Evolutionary conservation across 768 basidiomycete genomes (phyloP).

Genomic region (Sutorius australiensis): DNA sequence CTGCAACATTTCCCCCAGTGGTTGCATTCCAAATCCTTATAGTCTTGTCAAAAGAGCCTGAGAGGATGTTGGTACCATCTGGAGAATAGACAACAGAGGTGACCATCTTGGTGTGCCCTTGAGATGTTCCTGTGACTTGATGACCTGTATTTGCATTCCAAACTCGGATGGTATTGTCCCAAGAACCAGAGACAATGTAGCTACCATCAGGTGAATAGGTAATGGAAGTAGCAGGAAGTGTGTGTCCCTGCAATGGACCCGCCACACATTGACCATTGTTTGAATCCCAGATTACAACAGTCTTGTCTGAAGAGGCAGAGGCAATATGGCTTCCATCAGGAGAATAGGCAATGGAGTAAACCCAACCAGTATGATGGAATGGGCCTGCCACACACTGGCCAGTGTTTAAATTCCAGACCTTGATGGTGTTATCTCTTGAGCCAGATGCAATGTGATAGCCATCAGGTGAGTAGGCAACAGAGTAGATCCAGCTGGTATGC

Average conservation of each 20-base stretch:
- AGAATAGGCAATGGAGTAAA: slow-evolving; percentile 22
- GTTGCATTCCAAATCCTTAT: slow-evolving; percentile 20
- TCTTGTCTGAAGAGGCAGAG: slow-evolving; percentile 26
- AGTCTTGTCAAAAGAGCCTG: slow-evolving; percentile 24
- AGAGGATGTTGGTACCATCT: slow-evolving; percentile 17
- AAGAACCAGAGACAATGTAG: slow-evolving; percentile 16
- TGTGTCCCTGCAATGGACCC: slow-evolving; percentile 22
- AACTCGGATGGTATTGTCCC: slow-evolving; percentile 14
- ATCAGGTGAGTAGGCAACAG: slow-evolving; percentile 27
- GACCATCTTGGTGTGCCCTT: slow-evolving; percentile 17
- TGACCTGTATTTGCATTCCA: slow-evolving; percentile 10
- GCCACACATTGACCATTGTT: slow-evolving; percentile 14
- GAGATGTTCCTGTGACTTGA: slow-evolving; percentile 12
- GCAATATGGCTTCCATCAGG: slow-evolving; percentile 18
- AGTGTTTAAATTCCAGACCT: slow-evolving; percentile 20
- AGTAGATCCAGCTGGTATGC: slow-evolving; percentile 8
- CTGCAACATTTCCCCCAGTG: slow-evolving; percentile 17
- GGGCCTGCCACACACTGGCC: slow-evolving; percentile 15
- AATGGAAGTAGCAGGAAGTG: slow-evolving; percentile 8
- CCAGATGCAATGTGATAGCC: slow-evolving; percentile 22
- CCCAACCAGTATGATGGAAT: slow-evolving; percentile 15
- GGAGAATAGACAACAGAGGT: slow-evolving; percentile 23
- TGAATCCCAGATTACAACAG: slow-evolving; percentile 21
- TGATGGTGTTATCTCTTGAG: slow-evolving; percentile 19
- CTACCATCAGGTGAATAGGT: slow-evolving; percentile 19